Percentiles rank a stretch among this genome's conserved stretches.
Evolutionary conservation across 371 early-diverging fungal genomes (phyloP).

Genomic region (Apophysomyces elegans): DNA sequence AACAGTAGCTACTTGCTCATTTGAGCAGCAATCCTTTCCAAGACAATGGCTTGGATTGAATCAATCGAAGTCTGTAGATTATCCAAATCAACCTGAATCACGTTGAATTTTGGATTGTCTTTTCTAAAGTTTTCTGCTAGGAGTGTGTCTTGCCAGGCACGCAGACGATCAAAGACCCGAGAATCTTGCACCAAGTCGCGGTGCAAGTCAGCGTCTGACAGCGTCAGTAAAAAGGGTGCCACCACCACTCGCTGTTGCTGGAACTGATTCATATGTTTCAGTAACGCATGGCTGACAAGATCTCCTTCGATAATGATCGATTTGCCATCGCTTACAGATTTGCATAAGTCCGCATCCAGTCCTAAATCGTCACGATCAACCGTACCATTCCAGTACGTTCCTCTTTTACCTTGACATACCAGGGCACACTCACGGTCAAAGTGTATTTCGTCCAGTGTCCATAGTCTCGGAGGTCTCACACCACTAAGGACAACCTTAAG

Average conservation of each 20-base stretch:
- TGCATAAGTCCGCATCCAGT: slow-evolving; percentile 35
- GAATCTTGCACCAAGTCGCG: slow-evolving; percentile 15
- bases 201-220: slow-evolving; percentile 16
- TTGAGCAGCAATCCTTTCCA: slow-evolving; percentile 28
- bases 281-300: slow-evolving; percentile 31
- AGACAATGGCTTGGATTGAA: slow-evolving; percentile 28
- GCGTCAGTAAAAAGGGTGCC: slow-evolving; percentile 27
- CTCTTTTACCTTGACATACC: slow-evolving; percentile 25
- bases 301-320: slow-evolving; percentile 48
- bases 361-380: slow-evolving; percentile 17
- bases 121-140: not conserved
- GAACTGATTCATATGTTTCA: slow-evolving; percentile 26
- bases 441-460: slow-evolving; percentile 18
- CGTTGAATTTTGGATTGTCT: slow-evolving; percentile 16
- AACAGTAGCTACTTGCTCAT: slow-evolving; percentile 7
- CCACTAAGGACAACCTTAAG: slow-evolving; percentile 10
- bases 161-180: slow-evolving; percentile 16
- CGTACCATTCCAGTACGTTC: not conserved
- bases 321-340: slow-evolving; percentile 42
- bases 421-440: slow-evolving; percentile 21
- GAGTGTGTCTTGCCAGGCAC: slow-evolving; percentile 22
- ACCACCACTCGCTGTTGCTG: slow-evolving; percentile 23
- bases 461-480: slow-evolving; percentile 20
- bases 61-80: slow-evolving; percentile 26
- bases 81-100: slow-evolving; percentile 26